phyloP scores from a whole-genome alignment of 306 rosid species.

The Rubus idaeus region DNA sequence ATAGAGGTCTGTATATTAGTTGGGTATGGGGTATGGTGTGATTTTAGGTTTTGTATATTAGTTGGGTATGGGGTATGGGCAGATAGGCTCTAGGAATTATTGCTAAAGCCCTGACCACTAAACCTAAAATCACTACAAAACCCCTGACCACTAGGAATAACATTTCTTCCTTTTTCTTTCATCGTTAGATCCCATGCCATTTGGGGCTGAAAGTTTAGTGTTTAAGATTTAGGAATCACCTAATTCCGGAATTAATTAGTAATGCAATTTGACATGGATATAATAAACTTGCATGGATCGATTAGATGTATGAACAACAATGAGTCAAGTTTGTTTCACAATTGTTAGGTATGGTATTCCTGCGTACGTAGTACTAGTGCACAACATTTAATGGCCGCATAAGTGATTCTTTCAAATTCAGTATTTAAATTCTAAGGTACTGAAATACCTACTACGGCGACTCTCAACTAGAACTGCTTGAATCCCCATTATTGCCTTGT shows the following conservation, averaged over 20 bases:
- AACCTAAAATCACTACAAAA: background rate
- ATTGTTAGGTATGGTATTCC: background rate
- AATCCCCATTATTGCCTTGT: background rate
- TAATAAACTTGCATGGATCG: no score
- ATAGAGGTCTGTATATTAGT: background rate
- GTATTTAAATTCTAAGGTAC: background rate
- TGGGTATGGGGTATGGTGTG: no score
- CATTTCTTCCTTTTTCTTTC: no score
- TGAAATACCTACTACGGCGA: background rate
- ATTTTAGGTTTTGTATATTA: no score
- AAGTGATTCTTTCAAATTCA: background rate
- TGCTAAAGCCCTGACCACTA: background rate
- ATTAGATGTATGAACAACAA: no score
- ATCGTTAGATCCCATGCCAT: background rate
- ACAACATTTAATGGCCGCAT: background rate
- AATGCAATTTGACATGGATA: background rate
- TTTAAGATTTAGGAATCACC: background rate
- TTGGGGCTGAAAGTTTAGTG: background rate
- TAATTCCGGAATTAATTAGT: background rate
- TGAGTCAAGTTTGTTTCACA: no score
- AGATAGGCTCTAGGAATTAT: background rate
- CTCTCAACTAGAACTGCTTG: background rate
- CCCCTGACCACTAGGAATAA: no score
- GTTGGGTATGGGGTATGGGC: no score
- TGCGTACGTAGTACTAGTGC: background rate